Base-by-base conservation (phyloP, 768 basidiomycete species). In the Kwoniella bestiolae region DNA sequence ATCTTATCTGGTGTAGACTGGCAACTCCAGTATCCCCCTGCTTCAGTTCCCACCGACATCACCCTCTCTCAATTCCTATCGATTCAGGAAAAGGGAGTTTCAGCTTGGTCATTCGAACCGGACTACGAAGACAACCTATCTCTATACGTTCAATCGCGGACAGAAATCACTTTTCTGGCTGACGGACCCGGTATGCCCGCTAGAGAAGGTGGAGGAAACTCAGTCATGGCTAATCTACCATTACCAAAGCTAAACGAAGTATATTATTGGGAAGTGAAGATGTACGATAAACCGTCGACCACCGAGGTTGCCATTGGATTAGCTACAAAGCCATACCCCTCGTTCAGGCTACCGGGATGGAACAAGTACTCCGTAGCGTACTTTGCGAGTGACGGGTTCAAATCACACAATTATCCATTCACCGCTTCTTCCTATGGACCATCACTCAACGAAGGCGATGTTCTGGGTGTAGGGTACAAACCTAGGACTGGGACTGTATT, bases 261-360 rank as follows among this genome's bases (percentile, higher is more conserved):
- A 12, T 99, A 99, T 80, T 99, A 99, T 80, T 99, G 92, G 91
- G 96, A 99, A 80, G 91, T 93, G 67, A 99, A 99, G 83, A 91
- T 98, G 91, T 98, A 94, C 79, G 96, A 99, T 82, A 89, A 96
- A 60, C 93, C 94, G 12, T 84, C 87, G 66, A 84, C 86, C 2
- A 98, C 94, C 8, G 91, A 86, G 49, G 90, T 96, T n/a, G 88
- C 92, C 34, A 87, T 98, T 53, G 96, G 96, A 35, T 81, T 99
- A 38, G 94, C 95, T 18, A 99, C 96, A 2, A 98, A 96, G 81
- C 96, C 96, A 8, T 98, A 92, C 78, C 96, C 96, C 8, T 87
- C 89, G 9, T 98, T 98, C 85, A 87, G 94, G 50, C 84, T 99
- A 56, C 91, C 93, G 21, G 95, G 95, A 49, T 85, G 88, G 74